A percentile compares a stretch with the other conserved stretches of the same genome.
These are phyloP conservation scores for Pyronema domesticum DNA, from an alignment of 495 filamentous ascomycete species.

Conservation along the genomic window DNA sequence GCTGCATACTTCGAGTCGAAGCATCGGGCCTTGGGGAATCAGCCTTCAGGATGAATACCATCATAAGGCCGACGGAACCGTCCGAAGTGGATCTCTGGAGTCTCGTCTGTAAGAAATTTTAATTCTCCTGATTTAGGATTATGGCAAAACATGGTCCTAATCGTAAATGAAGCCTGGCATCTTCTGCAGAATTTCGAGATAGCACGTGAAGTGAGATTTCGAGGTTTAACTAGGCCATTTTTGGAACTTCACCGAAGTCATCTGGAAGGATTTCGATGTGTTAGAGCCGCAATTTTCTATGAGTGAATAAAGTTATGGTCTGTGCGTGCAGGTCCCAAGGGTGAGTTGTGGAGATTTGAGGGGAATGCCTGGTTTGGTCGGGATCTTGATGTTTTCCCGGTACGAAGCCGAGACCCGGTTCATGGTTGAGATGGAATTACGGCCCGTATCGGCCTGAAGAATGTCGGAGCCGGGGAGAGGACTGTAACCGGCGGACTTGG, in stretches of 20 bases:
- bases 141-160: not conserved
- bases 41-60: not conserved
- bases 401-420: no score
- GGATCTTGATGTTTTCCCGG: no score
- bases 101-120: not conserved
- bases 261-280: not conserved
- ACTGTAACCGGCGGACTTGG: no score
- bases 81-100: not conserved
- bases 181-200: not conserved
- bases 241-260: not conserved
- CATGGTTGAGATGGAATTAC: no score
- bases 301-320: no score
- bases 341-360: no score
- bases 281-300: no score
- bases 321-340: no score
- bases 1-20: not conserved
- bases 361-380: no score
- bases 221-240: not conserved
- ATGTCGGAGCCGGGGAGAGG: no score
- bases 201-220: not conserved
- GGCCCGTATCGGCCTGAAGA: no score
- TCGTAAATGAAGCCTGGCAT: not conserved
- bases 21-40: not conserved
- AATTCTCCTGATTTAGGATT: not conserved
- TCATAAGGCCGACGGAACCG: not conserved